Evolutionary conservation across 2,329 filamentous ascomycete species (phyloP).

Genomic region (Fusarium sororula): DNA sequence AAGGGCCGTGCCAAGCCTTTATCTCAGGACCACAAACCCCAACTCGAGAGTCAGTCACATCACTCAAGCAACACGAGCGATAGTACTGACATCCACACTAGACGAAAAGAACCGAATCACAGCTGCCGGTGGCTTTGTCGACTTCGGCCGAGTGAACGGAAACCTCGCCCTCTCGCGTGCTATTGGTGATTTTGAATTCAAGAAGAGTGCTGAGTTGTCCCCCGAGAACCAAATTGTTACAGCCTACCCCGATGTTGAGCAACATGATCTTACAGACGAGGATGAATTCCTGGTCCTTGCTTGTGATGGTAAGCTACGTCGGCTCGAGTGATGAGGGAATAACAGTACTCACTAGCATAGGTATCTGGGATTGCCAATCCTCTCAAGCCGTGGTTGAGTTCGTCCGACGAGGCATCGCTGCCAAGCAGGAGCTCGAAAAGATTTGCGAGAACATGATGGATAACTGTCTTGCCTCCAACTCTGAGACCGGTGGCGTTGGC

Average conservation of each 20-base stretch:
- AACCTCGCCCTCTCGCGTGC: slow-evolving; percentile 96
- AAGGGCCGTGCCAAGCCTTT: slow-evolving; percentile 97
- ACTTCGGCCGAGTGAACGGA: slow-evolving; percentile 98
- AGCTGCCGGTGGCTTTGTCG: slow-evolving; percentile 95
- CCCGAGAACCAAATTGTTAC: slow-evolving; percentile 99
- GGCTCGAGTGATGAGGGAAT: slow-evolving; percentile 1
- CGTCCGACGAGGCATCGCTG: slow-evolving; percentile 93
- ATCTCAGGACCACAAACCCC: slow-evolving; percentile 99
- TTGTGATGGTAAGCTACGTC: slow-evolving; percentile 77
- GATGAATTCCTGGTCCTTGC: slow-evolving; percentile 96
- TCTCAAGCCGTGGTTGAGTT: slow-evolving; percentile 98
- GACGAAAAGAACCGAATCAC: slow-evolving; percentile 96
- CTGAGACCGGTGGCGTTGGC: slow-evolving; percentile 95
- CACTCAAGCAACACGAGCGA: slow-evolving; percentile 7
- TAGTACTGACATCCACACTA: slow-evolving; percentile 50
- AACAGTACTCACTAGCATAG: slow-evolving; percentile 58
- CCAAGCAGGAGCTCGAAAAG: slow-evolving; percentile 91
- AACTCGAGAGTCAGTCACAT: slow-evolving; percentile 84
- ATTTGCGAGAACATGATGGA: slow-evolving; percentile 99
- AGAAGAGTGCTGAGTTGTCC: slow-evolving; percentile 95
- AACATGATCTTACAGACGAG: slow-evolving; percentile 89
- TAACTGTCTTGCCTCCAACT: slow-evolving; percentile 97
- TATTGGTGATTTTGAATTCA: slow-evolving; percentile 99
- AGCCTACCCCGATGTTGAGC: slow-evolving; percentile 91
- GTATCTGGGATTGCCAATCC: slow-evolving; percentile 99